A percentile compares a stretch with the other conserved stretches of the same genome.
Conservation (phyloP, 2,329 filamentous ascomycete genomes). For the Hypoxylon sp. region DNA sequence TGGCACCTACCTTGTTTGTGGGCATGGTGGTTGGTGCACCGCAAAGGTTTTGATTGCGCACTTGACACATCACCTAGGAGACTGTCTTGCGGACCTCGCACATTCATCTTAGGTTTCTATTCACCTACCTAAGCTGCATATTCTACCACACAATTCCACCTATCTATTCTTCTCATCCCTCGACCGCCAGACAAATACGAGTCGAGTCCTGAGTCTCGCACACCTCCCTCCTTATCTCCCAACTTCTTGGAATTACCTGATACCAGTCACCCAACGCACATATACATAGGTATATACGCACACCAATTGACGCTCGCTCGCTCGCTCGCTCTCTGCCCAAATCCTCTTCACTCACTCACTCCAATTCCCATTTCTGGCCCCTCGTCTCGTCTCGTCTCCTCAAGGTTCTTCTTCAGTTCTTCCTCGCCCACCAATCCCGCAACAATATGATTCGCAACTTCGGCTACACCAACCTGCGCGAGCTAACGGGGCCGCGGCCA, state of each 20-base stretch:
- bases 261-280: neutral
- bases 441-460: conserved; percentile 2
- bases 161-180: neutral
- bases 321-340: no score
- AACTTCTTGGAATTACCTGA: neutral
- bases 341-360: no score
- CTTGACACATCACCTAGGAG: neutral
- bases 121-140: no score
- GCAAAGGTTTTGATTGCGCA: neutral
- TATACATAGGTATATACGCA: neutral
- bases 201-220: neutral
- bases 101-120: neutral
- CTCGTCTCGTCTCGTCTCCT: neutral
- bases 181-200: neutral
- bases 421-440: neutral
- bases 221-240: neutral
- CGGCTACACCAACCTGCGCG: neutral
- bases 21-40: neutral
- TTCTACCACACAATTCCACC: neutral
- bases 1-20: neutral
- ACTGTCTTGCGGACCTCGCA: neutral
- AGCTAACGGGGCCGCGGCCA: neutral
- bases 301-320: neutral
- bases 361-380: neutral
- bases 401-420: neutral